Evolutionary conservation across 2,329 filamentous ascomycete genomes (phyloP).

Genomic region (Metarhizium guizhouense): DNA sequence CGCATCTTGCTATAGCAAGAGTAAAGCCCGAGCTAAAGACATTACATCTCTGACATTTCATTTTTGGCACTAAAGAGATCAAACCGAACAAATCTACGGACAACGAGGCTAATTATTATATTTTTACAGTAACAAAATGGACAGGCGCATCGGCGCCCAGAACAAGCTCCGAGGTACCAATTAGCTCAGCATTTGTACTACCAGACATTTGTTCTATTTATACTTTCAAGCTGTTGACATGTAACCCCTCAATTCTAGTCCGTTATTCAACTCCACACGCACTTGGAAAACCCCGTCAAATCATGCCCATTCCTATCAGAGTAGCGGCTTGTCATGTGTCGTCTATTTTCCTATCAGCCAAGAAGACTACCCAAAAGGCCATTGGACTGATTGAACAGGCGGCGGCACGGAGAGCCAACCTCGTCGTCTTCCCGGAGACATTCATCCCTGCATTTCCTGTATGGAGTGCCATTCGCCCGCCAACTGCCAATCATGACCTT

Average conservation of each 20-base stretch:
- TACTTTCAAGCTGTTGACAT: not conserved
- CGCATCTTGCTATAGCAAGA: too few species aligned
- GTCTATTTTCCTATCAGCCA: constrained; percentile 38
- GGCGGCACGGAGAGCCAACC: constrained; percentile 31
- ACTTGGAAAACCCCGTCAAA: not conserved
- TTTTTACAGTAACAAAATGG: too few species aligned
- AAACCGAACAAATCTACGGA: too few species aligned
- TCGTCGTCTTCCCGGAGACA: constrained; percentile 45
- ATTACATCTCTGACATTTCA: too few species aligned
- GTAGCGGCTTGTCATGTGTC: constrained; percentile 28
- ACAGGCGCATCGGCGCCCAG: not conserved
- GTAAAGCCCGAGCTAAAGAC: too few species aligned
- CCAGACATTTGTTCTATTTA: too few species aligned
- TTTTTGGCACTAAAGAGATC: too few species aligned
- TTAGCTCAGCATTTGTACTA: not conserved
- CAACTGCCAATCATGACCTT: constrained; percentile 39
- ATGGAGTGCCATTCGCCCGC: constrained; percentile 38
- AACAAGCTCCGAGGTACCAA: not conserved
- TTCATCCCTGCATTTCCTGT: constrained; percentile 44
- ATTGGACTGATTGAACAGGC: constrained; percentile 36
- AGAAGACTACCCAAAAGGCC: constrained; percentile 35
- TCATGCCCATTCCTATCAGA: constrained; percentile 4
- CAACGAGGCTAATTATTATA: too few species aligned
- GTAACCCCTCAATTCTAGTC: not conserved
- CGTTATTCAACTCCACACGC: not conserved